Percentiles rank a stretch among this genome's conserved stretches.
Evolutionary conservation across 768 basidiomycete genomes (phyloP).

Genomic region (Gymnopilus dilepis): DNA sequence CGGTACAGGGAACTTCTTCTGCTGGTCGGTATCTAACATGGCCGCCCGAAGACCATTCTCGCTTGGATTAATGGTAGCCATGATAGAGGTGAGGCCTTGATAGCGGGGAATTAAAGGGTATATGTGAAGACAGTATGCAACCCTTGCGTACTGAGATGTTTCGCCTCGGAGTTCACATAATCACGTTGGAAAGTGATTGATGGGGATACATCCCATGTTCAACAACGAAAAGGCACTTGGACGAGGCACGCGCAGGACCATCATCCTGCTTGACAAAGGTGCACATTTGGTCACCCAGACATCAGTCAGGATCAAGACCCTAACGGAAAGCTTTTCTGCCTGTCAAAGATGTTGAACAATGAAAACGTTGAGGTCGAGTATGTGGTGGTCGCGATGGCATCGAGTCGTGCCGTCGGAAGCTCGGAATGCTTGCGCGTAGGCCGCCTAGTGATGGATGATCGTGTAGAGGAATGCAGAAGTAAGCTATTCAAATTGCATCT

Average conservation of each 20-base stretch:
- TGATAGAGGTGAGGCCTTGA: constrained; percentile 5
- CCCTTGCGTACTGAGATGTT: constrained; percentile 4
- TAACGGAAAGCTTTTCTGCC: background rate
- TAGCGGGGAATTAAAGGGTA: constrained; percentile 1
- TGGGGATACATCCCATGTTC: constrained; percentile 7
- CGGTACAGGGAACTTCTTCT: constrained; percentile 28
- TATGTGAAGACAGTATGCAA: background rate
- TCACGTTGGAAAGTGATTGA: constrained; percentile 15
- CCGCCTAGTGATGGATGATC: background rate
- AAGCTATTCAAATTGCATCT: background rate
- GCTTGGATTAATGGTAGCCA: constrained; percentile 9
- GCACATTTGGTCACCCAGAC: background rate
- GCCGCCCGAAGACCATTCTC: constrained; percentile 13
- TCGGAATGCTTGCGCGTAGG: background rate
- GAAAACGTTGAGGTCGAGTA: background rate
- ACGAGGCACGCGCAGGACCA: background rate
- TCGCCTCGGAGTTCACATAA: constrained; percentile 16
- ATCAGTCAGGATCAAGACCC: background rate
- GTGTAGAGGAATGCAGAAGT: background rate
- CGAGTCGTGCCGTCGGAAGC: background rate
- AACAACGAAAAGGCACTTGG: background rate
- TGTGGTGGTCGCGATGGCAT: background rate
- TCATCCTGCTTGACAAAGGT: background rate
- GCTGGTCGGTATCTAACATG: constrained; percentile 20
- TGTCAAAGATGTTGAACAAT: background rate